phyloP scores from a whole-genome alignment of 202 grass and related monocot species.

The Saccharum hybrid region DNA sequence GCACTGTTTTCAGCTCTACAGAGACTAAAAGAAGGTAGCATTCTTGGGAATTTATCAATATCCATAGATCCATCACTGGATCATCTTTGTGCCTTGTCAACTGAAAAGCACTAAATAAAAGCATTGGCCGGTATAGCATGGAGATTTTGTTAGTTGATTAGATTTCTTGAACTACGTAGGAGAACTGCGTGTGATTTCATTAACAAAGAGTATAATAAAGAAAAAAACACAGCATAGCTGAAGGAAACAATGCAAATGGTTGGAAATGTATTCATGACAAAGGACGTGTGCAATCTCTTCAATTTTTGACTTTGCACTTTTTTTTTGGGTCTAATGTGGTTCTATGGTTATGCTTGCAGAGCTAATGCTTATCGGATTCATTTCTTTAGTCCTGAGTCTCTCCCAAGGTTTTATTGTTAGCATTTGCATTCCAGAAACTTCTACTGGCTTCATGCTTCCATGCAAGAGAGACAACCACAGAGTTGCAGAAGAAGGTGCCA shows the following conservation, averaged over 20 bases:
- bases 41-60: constrained; percentile 16
- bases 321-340: constrained; percentile 38
- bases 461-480: constrained; percentile 50
- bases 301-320: constrained; percentile 2
- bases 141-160: constrained; percentile 1
- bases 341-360: constrained; percentile 64
- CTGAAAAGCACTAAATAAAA: neutral
- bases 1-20: constrained; percentile 68
- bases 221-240: constrained; percentile 13
- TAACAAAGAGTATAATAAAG: neutral
- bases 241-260: constrained; percentile 9
- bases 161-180: neutral
- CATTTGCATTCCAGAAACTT: constrained; percentile 71
- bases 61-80: neutral
- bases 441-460: constrained; percentile 61
- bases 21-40: constrained; percentile 81
- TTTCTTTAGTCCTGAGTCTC: constrained; percentile 78
- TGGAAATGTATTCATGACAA: neutral
- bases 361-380: constrained; percentile 95
- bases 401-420: constrained; percentile 55
- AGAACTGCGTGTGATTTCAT: neutral
- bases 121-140: neutral
- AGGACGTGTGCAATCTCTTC: neutral
- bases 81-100: constrained; percentile 24
- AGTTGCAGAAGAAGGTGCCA: constrained; percentile 21